A percentile compares a stretch with the other conserved stretches of the same genome.
Evolutionary conservation across 164 flowering plant genomes (phyloP).

Genomic region (Umbilicus rupestris): DNA sequence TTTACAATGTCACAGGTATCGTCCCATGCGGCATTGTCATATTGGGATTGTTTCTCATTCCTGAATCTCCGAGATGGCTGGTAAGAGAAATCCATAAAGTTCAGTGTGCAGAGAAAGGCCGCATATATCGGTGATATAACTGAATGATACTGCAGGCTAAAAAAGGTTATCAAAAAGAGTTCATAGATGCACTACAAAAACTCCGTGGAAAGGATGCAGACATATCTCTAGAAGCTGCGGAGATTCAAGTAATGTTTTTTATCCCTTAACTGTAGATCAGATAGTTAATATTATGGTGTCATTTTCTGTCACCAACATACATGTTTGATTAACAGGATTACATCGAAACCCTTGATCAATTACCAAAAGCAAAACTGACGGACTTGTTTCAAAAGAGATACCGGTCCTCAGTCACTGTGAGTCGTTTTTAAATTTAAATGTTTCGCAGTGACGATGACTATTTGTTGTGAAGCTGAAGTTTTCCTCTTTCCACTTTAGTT

Average conservation of each 20-base stretch:
- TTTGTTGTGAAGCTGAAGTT: too few relatives aligned
- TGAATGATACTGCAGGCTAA: slow-evolving; percentile 39
- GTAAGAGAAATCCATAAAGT: slow-evolving; percentile 20
- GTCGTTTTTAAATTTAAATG: background rate
- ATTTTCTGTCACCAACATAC: background rate
- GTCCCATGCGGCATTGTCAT: slow-evolving; percentile 28
- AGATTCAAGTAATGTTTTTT: slow-evolving; percentile 28
- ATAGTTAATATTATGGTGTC: background rate
- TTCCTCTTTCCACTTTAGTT: background rate
- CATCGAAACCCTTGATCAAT: slow-evolving; percentile 34
- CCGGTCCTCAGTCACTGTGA: slow-evolving; percentile 36
- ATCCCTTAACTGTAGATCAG: background rate
- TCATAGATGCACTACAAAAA: slow-evolving; percentile 32
- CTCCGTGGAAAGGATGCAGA: slow-evolving; percentile 54
- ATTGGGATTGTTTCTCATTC: slow-evolving; percentile 46
- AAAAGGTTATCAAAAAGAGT: slow-evolving; percentile 37
- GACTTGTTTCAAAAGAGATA: slow-evolving; percentile 55
- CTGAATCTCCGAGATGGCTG: slow-evolving; percentile 84
- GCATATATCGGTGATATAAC: background rate
- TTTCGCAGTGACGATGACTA: background rate
- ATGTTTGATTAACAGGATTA: slow-evolving; percentile 36
- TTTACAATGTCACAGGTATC: background rate
- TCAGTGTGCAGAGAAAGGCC: background rate
- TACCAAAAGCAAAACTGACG: slow-evolving; percentile 40
- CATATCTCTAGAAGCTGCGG: slow-evolving; percentile 44